phyloP scores from a whole-genome alignment of 1,284 basidiomycete genomes.

The Puccinia horiana region DNA sequence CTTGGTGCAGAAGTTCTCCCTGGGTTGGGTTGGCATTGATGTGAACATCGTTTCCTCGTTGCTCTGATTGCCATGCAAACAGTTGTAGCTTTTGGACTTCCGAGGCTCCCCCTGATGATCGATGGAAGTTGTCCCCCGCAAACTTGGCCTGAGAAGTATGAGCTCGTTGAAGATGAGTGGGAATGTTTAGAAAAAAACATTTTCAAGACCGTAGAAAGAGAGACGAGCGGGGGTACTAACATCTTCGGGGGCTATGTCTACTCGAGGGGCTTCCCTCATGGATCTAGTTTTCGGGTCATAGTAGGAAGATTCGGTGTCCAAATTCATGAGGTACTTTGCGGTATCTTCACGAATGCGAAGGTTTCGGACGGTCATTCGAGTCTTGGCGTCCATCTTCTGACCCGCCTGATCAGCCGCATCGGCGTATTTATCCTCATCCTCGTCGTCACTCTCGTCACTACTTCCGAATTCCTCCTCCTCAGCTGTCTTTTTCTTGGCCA shows the following conservation, averaged over 20 bases:
- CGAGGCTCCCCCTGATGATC: slow-evolving; percentile 83
- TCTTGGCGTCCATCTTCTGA: slow-evolving; percentile 96
- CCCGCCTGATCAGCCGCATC: slow-evolving; percentile 96
- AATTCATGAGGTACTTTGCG: slow-evolving; percentile 96
- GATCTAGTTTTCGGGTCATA: slow-evolving; percentile 99
- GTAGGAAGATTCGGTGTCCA: slow-evolving; percentile 92
- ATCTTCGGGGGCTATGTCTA: slow-evolving; percentile 77
- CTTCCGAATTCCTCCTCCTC: slow-evolving; percentile 88
- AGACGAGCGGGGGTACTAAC: slow-evolving; percentile 60
- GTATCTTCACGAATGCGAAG: slow-evolving; percentile 98
- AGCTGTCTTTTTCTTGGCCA: slow-evolving; percentile 62
- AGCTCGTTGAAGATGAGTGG: neutral
- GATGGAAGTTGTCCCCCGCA: slow-evolving; percentile 93
- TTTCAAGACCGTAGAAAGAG: slow-evolving; percentile 46
- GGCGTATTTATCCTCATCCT: slow-evolving; percentile 93
- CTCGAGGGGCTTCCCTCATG: slow-evolving; percentile 93
- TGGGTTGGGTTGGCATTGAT: slow-evolving; percentile 95
- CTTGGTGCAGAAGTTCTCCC: slow-evolving; percentile 83
- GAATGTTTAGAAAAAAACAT: neutral
- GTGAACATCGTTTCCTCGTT: slow-evolving; percentile 90
- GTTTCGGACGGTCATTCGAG: slow-evolving; percentile 95
- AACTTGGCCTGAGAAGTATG: slow-evolving; percentile 69
- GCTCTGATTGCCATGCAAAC: slow-evolving; percentile 95
- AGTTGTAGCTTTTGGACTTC: slow-evolving; percentile 88
- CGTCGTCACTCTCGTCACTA: slow-evolving; percentile 72